Conservation (phyloP, 306 rosid species). For the Carpinus viminea region DNA sequence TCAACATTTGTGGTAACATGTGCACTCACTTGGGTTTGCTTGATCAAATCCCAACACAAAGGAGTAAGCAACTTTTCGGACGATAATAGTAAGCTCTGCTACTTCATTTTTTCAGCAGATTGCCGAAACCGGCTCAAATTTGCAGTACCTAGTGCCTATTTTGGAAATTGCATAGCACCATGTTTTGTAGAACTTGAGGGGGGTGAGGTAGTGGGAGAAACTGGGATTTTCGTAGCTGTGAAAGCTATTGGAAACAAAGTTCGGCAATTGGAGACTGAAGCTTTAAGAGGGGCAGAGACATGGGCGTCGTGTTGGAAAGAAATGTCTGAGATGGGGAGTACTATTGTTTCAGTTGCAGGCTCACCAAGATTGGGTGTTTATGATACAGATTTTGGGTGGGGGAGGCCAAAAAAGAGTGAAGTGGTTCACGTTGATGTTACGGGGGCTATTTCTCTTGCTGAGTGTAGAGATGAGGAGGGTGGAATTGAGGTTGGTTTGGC, state of each 20-base stretch:
- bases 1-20: slow-evolving; percentile 40
- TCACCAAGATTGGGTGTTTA: slow-evolving; percentile 41
- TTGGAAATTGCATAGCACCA: slow-evolving; percentile 42
- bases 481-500: slow-evolving; percentile 45
- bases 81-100: not conserved
- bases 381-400: slow-evolving; percentile 59
- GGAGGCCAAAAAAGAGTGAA: slow-evolving; percentile 45
- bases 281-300: slow-evolving; percentile 28
- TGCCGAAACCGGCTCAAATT: slow-evolving; percentile 33
- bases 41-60: slow-evolving; percentile 9
- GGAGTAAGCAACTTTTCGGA: not conserved
- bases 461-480: slow-evolving; percentile 21
- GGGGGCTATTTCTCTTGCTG: slow-evolving; percentile 31
- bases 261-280: slow-evolving; percentile 28
- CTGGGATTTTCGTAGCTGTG: slow-evolving; percentile 32
- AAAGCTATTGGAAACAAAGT: slow-evolving; percentile 33
- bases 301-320: slow-evolving; percentile 23
- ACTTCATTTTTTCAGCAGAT: slow-evolving; percentile 39
- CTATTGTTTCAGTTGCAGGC: slow-evolving; percentile 24
- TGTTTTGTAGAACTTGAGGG: slow-evolving; percentile 17
- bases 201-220: slow-evolving; percentile 29
- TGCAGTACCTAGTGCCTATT: slow-evolving; percentile 35
- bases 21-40: slow-evolving; percentile 35
- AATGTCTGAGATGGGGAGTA: not conserved
- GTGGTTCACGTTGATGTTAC: slow-evolving; percentile 30